These are phyloP conservation scores for Sugiyamaella pinicola DNA, from an alignment of 1,139 yeast genomes.

Conservation along the genomic window DNA sequence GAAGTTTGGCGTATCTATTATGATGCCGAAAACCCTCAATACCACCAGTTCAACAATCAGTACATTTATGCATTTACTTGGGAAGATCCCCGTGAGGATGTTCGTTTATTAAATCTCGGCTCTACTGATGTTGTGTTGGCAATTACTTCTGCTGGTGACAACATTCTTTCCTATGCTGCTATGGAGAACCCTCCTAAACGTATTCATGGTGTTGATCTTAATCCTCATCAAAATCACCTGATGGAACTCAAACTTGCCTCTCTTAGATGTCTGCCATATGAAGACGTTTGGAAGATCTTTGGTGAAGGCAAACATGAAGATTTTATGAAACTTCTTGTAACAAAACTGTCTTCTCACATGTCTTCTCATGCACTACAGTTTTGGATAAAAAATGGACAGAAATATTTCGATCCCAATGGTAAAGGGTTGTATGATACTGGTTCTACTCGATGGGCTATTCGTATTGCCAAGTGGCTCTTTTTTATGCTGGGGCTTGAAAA, in stretches of 20 bases:
- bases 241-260: constrained; percentile 77
- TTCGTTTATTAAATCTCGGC: constrained; percentile 60
- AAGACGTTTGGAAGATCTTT: constrained; percentile 70
- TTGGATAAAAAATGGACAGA: constrained; percentile 68
- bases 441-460: constrained; percentile 81
- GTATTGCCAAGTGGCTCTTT: constrained; percentile 65
- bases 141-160: constrained; percentile 86
- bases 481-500: constrained; percentile 55
- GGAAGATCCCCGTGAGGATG: constrained; percentile 88
- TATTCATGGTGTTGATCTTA: constrained; percentile 82
- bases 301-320: constrained; percentile 70
- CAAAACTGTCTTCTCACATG: constrained; percentile 64
- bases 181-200: constrained; percentile 71
- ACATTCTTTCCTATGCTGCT: constrained; percentile 70
- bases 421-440: constrained; percentile 78
- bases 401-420: constrained; percentile 56
- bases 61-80: constrained; percentile 86
- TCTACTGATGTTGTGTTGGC: constrained; percentile 74
- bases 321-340: constrained; percentile 54
- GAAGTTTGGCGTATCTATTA: constrained; percentile 80
- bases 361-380: constrained; percentile 81
- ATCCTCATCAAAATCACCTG: constrained; percentile 80
- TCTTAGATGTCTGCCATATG: constrained; percentile 58
- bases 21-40: constrained; percentile 67
- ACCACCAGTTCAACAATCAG: constrained; percentile 72